Percentiles rank a stretch among this genome's conserved stretches.
These are phyloP conservation scores for Termitomyces sp. DNA, from an alignment of 768 basidiomycete genomes.

Conservation along the genomic window DNA sequence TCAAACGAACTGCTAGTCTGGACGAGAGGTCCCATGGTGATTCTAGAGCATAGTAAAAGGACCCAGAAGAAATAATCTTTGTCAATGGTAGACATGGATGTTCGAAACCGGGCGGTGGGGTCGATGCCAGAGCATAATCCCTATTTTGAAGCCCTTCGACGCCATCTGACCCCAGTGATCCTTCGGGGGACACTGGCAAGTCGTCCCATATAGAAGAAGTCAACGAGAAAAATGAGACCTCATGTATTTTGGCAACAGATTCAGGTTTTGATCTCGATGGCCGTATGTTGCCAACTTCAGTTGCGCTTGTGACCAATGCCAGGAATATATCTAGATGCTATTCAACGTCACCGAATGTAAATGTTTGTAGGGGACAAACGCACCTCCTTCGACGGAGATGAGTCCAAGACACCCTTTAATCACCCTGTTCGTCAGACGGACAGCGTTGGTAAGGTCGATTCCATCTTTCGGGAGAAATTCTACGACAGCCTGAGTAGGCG, in stretches of 20 bases:
- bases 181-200: constrained; percentile 45
- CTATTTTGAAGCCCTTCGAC: constrained; percentile 42
- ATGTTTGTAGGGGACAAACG: constrained; percentile 14
- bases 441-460: constrained; percentile 58
- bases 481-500: constrained; percentile 66
- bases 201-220: constrained; percentile 85
- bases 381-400: constrained; percentile 67
- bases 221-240: constrained; percentile 86
- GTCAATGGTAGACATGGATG: constrained; percentile 88
- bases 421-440: constrained; percentile 63
- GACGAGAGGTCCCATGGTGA: constrained; percentile 89
- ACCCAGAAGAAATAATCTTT: constrained; percentile 87
- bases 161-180: constrained; percentile 46
- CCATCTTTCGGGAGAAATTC: constrained; percentile 76
- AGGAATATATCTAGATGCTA: constrained; percentile 72
- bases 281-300: constrained; percentile 67
- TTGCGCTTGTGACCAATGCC: constrained; percentile 71
- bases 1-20: constrained; percentile 64
- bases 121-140: constrained; percentile 39
- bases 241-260: constrained; percentile 77
- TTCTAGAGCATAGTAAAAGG: constrained; percentile 87
- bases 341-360: neutral
- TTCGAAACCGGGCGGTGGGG: constrained; percentile 57
- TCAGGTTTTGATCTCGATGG: constrained; percentile 53
- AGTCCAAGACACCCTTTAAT: constrained; percentile 84